Evolutionary conservation across 176 grass and related monocot species (phyloP).

Genomic region (Poa pratensis): DNA sequence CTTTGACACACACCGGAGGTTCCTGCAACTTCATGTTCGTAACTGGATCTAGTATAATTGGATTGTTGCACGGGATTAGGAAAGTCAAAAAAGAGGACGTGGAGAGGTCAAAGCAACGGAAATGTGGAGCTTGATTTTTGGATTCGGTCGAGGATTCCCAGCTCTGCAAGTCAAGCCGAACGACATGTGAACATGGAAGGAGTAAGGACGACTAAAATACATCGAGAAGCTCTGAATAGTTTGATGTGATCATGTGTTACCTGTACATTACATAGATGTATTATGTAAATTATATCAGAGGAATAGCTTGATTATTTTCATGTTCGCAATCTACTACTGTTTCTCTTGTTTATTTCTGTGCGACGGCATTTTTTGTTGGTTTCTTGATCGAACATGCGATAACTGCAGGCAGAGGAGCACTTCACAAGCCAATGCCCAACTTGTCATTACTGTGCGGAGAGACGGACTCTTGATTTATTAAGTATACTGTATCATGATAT

Average conservation of each 20-base stretch:
- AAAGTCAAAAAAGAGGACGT: not conserved
- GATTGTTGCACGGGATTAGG: not conserved
- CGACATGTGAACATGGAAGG: not conserved
- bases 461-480: too few relatives aligned
- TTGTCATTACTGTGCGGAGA: not conserved
- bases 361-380: not conserved
- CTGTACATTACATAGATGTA: slow-evolving; percentile 28
- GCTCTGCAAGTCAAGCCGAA: slow-evolving; percentile 5
- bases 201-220: not conserved
- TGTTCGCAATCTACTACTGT: not conserved
- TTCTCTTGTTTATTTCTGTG: not conserved
- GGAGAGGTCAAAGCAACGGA: slow-evolving; percentile 33
- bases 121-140: slow-evolving; percentile 3
- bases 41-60: not conserved
- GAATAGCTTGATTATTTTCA: not conserved
- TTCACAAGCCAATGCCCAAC: not conserved
- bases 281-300: too few relatives aligned
- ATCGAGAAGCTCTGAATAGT: slow-evolving; percentile 16
- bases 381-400: not conserved
- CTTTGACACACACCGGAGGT: slow-evolving; percentile 9
- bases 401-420: not conserved
- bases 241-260: slow-evolving; percentile 40
- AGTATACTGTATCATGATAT: too few relatives aligned
- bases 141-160: not conserved
- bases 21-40: not conserved